Percentiles rank a stretch among this genome's conserved stretches.
phyloP scores from a whole-genome alignment of 2,329 filamentous ascomycete genomes.

The Sclerotinia sclerotiorum region DNA sequence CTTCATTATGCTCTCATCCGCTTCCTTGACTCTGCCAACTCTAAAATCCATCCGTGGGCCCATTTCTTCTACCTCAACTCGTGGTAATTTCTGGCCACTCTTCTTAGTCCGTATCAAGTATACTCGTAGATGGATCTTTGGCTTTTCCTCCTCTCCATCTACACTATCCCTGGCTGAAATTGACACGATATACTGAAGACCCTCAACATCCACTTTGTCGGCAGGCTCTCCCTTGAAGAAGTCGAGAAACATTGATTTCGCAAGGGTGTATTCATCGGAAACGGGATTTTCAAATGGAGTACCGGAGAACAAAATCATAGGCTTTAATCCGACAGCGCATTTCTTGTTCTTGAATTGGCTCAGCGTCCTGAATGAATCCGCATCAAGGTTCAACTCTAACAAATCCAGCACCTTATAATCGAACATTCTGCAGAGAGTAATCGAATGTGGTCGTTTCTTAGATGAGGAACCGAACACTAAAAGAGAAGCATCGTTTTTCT shows the following conservation, averaged over 20 bases:
- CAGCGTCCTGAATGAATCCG: constrained; percentile 67
- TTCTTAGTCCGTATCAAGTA: constrained; percentile 86
- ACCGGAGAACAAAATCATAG: constrained; percentile 88
- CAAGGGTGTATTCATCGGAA: constrained; percentile 74
- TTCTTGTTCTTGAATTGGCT: constrained; percentile 75
- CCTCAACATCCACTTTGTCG: constrained; percentile 88
- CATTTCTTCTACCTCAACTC: constrained; percentile 93
- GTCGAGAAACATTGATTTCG: constrained; percentile 85
- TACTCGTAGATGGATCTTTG: constrained; percentile 66
- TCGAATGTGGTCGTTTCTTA: constrained; percentile 92
- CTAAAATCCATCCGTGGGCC: constrained; percentile 91
- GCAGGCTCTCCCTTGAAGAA: constrained; percentile 82
- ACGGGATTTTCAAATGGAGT: constrained; percentile 83
- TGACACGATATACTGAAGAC: constrained; percentile 85
- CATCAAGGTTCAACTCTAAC: constrained; percentile 83
- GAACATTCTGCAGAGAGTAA: constrained; percentile 83
- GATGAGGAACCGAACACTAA: constrained; percentile 80
- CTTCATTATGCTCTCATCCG: constrained; percentile 79
- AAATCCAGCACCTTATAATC: constrained; percentile 89
- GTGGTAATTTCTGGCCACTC: constrained; percentile 80
- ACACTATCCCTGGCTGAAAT: constrained; percentile 70
- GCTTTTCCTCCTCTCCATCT: constrained; percentile 50
- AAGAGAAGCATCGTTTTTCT: constrained; percentile 91
- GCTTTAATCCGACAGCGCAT: constrained; percentile 78
- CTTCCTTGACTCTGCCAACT: constrained; percentile 75